A percentile compares a stretch with the other conserved stretches of the same genome.
Conservation (phyloP, 331 rosid species). For the Malus hybrid region DNA sequence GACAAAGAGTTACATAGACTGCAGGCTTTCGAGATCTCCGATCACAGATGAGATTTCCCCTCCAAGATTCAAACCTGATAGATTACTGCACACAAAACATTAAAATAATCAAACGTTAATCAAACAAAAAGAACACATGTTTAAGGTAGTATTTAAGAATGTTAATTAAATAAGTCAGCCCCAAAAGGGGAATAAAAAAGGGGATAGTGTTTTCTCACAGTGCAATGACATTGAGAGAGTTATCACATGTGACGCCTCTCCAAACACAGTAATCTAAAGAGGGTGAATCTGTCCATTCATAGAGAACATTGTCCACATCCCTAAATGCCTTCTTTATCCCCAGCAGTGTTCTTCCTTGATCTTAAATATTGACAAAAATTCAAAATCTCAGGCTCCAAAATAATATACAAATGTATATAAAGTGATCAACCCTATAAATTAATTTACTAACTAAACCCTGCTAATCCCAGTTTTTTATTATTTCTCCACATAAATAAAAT, state of each 20-base stretch:
- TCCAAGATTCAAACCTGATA: constrained; percentile 76
- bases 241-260: constrained; percentile 92
- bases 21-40: constrained; percentile 57
- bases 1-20: constrained; percentile 25
- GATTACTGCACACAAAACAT: constrained; percentile 46
- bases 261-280: constrained; percentile 83
- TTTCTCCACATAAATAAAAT: not conserved
- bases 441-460: not conserved
- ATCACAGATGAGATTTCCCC: constrained; percentile 92
- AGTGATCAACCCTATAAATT: not conserved
- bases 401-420: not conserved
- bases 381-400: not conserved
- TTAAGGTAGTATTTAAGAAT: not conserved
- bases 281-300: constrained; percentile 83
- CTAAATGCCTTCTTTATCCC: constrained; percentile 89
- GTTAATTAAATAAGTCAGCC: not conserved
- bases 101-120: not conserved
- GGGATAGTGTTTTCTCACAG: constrained; percentile 50
- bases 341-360: constrained; percentile 66
- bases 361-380: not conserved
- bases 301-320: constrained; percentile 81
- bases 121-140: constrained; percentile 2
- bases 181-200: not conserved
- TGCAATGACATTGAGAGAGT: constrained; percentile 70
- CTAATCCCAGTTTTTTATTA: not conserved